phyloP scores from a whole-genome alignment of 1,284 basidiomycete genomes.

The Ustilago crameri region DNA sequence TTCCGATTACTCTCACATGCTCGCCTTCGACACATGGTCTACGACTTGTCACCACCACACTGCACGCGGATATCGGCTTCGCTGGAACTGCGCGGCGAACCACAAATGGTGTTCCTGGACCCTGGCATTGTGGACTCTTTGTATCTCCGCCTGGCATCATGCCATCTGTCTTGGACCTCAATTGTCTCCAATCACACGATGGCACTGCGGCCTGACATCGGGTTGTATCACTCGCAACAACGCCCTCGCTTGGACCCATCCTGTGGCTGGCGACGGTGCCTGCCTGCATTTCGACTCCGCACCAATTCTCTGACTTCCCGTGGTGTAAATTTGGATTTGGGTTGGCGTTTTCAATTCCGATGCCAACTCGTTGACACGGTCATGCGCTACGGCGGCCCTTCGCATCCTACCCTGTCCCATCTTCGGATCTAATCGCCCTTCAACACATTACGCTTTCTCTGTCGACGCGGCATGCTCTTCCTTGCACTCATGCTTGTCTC shows the following conservation, averaged over 20 bases:
- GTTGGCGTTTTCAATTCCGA: not conserved
- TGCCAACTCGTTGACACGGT: not conserved
- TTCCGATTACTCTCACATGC: slow-evolving; percentile 6
- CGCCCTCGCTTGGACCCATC: not conserved
- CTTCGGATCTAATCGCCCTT: not conserved
- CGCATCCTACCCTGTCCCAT: not conserved
- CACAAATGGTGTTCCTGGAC: not conserved
- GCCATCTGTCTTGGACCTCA: not conserved
- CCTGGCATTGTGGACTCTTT: not conserved
- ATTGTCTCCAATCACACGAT: not conserved
- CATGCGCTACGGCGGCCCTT: slow-evolving; percentile 3
- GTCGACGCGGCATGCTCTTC: too few relatives aligned
- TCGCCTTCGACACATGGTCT: not conserved
- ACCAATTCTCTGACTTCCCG: slow-evolving; percentile 8
- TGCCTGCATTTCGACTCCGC: slow-evolving; percentile 10
- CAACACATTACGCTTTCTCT: too few relatives aligned
- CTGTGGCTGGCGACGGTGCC: not conserved
- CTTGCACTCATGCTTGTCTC: not conserved
- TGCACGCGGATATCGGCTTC: not conserved
- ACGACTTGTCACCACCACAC: too few relatives aligned
- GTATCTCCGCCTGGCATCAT: not conserved
- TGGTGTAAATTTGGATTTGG: not conserved
- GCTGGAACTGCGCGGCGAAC: not conserved
- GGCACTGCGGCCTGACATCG: too few relatives aligned
- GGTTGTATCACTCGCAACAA: not conserved